Evolutionary conservation across 495 filamentous ascomycete species (phyloP).

Genomic region (Podospora australis): DNA sequence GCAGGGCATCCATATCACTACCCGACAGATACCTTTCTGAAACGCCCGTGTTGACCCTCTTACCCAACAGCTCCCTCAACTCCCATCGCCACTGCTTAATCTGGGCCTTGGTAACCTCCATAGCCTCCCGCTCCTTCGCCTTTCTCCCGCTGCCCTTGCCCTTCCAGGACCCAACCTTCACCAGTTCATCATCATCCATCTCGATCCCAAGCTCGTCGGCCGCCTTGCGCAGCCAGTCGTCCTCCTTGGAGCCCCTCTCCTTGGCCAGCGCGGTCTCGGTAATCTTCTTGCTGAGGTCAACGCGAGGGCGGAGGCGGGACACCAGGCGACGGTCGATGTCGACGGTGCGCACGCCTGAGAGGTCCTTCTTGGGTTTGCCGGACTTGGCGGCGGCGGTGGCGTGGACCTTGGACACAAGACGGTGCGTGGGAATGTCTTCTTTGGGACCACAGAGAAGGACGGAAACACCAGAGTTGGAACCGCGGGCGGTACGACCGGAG

Average conservation of each 20-base stretch:
- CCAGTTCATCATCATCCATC: constrained; percentile 82
- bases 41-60: constrained; percentile 83
- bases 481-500: constrained; percentile 90
- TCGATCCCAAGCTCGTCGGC: constrained; percentile 94
- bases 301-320: constrained; percentile 63
- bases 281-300: constrained; percentile 72
- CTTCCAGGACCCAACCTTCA: constrained; percentile 51
- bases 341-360: constrained; percentile 54
- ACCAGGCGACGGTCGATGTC: constrained; percentile 79
- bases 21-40: constrained; percentile 83
- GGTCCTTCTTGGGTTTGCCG: constrained; percentile 51
- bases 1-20: constrained; percentile 73
- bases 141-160: constrained; percentile 64
- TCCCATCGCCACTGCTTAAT: constrained; percentile 55
- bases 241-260: constrained; percentile 74
- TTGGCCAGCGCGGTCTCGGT: constrained; percentile 78
- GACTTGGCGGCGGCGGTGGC: constrained; percentile 32
- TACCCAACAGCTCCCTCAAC: constrained; percentile 58
- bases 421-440: constrained; percentile 74
- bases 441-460: constrained; percentile 87
- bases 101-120: constrained; percentile 62
- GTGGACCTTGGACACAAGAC: constrained; percentile 85
- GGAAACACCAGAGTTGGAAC: constrained; percentile 65
- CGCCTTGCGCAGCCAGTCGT: constrained; percentile 74
- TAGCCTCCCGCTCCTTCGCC: constrained; percentile 65